phyloP scores from a whole-genome alignment of 441 rosid species.

The Croton laevigatus region DNA sequence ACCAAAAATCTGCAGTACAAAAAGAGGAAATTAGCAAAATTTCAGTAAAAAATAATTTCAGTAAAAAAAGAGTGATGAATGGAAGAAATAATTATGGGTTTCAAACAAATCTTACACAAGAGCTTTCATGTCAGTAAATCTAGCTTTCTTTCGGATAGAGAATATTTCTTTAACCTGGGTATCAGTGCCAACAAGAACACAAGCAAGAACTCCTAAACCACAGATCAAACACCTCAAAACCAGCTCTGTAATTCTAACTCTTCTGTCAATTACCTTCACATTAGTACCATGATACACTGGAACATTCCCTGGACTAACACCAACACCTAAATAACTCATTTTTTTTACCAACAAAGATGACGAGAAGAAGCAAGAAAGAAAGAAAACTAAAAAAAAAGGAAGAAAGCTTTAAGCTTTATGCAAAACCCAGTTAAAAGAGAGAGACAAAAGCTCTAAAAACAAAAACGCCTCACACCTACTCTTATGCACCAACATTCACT shows the following conservation, averaged over 20 bases:
- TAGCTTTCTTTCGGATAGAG: slow-evolving; percentile 62
- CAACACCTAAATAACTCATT: slow-evolving; percentile 64
- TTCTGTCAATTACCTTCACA: slow-evolving; percentile 59
- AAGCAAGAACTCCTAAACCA: slow-evolving; percentile 47
- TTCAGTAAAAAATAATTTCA: too few species aligned
- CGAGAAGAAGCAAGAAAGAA: too few species aligned
- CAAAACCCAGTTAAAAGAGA: too few species aligned
- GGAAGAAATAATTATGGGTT: neutral
- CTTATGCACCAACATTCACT: too few species aligned
- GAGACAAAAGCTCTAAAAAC: too few species aligned
- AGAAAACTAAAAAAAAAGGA: too few species aligned
- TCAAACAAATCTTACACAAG: slow-evolving; percentile 59
- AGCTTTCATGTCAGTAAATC: slow-evolving; percentile 84
- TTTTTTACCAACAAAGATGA: too few species aligned
- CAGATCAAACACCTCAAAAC: slow-evolving; percentile 62
- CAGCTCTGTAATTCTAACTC: slow-evolving; percentile 66
- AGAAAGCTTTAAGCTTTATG: too few species aligned
- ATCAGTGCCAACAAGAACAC: slow-evolving; percentile 72
- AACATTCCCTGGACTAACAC: slow-evolving; percentile 63
- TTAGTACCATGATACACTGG: slow-evolving; percentile 49
- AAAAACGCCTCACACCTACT: too few species aligned
- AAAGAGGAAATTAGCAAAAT: neutral
- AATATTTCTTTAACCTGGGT: slow-evolving; percentile 69
- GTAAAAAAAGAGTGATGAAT: too few species aligned
- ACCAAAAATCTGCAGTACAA: slow-evolving; percentile 61